Evolutionary conservation across 768 basidiomycete species (phyloP).

Genomic region (Lactarius evosmus): DNA sequence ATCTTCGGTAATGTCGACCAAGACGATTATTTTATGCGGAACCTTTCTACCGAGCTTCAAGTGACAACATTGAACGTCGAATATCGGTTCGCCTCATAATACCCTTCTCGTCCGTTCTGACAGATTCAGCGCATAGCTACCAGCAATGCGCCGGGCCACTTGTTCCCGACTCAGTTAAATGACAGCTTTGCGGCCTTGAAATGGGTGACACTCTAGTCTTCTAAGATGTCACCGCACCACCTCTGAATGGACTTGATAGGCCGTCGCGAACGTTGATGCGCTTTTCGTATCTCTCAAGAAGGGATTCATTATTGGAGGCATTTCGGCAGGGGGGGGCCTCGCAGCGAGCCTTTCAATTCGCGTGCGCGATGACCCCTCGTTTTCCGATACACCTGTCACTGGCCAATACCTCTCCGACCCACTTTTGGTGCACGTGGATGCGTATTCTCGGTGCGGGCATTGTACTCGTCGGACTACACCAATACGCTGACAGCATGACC

Average conservation of each 20-base stretch:
- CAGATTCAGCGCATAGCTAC: background rate
- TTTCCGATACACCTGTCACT: conserved; percentile 27
- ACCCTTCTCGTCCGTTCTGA: background rate
- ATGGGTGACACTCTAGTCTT: conserved; percentile 25
- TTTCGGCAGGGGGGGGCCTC: conserved; percentile 30
- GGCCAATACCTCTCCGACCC: conserved; percentile 32
- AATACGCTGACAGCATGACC: background rate
- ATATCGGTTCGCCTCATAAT: conserved; percentile 17
- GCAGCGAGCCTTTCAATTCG: conserved; percentile 29
- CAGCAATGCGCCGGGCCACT: conserved; percentile 28
- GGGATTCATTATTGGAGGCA: conserved; percentile 32
- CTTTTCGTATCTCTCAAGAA: conserved; percentile 27
- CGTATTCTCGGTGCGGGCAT: conserved; percentile 22
- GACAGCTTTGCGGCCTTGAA: conserved; percentile 31
- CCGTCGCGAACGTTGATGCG: conserved; percentile 10
- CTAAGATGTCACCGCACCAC: too few species aligned
- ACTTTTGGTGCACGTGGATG: conserved; percentile 26
- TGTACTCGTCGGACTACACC: background rate
- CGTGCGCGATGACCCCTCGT: conserved; percentile 30
- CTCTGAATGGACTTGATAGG: conserved; percentile 3
- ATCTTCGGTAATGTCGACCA: conserved; percentile 24
- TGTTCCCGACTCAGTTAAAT: conserved; percentile 27
- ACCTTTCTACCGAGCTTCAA: conserved; percentile 20
- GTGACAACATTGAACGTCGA: conserved; percentile 22
- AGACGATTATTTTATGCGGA: conserved; percentile 26